Percentiles rank a stretch among this genome's conserved stretches.
phyloP scores from a whole-genome alignment of 2,329 filamentous ascomycete genomes.

The Lasiodiplodia hormozganensis region DNA sequence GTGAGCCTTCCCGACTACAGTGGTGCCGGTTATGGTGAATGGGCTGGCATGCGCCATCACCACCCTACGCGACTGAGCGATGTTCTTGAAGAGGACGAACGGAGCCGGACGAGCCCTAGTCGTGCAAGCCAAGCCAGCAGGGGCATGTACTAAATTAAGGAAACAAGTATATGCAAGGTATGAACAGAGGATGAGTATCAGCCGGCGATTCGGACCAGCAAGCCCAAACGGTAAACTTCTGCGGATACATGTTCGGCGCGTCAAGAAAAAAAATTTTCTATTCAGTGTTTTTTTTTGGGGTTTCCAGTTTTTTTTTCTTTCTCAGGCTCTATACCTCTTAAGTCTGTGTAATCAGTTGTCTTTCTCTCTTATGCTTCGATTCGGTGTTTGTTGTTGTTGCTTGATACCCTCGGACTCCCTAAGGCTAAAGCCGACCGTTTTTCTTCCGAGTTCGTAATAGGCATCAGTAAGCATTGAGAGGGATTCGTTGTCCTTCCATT shows the following conservation, averaged over 20 bases:
- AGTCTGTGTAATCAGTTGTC: conserved; percentile 18
- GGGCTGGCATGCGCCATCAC: conserved; percentile 45
- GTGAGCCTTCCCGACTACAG: conserved; percentile 43
- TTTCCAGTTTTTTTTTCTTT: not conserved
- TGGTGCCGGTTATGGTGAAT: conserved; percentile 47
- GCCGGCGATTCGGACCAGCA: not conserved
- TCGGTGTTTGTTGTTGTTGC: conserved; percentile 18
- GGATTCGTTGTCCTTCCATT: not conserved
- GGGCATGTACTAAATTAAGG: conserved; percentile 20
- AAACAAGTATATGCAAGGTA: not conserved
- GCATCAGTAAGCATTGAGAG: conserved; percentile 20
- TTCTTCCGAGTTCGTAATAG: conserved; percentile 24
- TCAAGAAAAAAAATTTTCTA: conserved; percentile 7
- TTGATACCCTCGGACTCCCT: conserved; percentile 24
- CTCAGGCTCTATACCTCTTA: conserved; percentile 24
- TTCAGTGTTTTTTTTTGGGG: not conserved
- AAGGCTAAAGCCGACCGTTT: conserved; percentile 2
- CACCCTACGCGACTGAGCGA: conserved; percentile 49
- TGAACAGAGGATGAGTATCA: not conserved
- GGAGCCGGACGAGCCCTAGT: conserved; percentile 46
- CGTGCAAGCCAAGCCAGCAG: conserved; percentile 43
- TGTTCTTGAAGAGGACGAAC: conserved; percentile 47
- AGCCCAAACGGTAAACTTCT: not conserved
- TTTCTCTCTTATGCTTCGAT: not conserved
- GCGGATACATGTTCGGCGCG: conserved; percentile 1